Evolutionary conservation across 1,139 yeast genomes (phyloP), one percentile per base, ranked within the genome.

Genomic region (Waltiozyma solani): DNA sequence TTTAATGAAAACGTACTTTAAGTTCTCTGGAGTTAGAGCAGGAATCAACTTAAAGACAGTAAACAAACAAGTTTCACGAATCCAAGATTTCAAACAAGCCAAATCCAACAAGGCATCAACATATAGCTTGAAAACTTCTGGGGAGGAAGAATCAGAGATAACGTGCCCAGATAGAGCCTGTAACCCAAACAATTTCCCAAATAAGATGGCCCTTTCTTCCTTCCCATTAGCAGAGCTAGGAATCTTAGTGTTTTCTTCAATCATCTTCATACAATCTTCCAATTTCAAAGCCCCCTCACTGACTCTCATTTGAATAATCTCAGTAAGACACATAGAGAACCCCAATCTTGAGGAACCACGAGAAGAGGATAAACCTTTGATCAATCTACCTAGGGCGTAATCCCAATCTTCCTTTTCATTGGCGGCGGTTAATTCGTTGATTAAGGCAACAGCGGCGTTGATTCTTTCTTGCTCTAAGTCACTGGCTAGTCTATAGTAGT

Each of bases 271-370:
- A 17, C 49, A 37, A 9, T 42, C 38, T 7, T 57, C 50, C 7
- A 66, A 53, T n/a, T 71, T 58, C 38, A 73, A 64, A 4, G 42
- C 39, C 2, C 39, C 44, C n/a, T 53, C 45, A 4, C 57, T 49
- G 17, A 59, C 45, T 19, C 80, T 67, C 19, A 78, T 63, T 25
- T 63, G 60, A 20, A 76, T 55, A 2, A 86, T 66, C 57, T 91
- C 97, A 1, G 91, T 76, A 35, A 91, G 63, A 32, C 96, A 93
- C 72, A 86, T 75, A 3, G 95, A 84, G 52, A 82, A 89, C 2
- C 98, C 98, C 33, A 84, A 63, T 41, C 96, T 66, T 1, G 96
- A 94, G 36, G 87, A 71, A 34, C 84, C 95, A 53, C 93, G 73
- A 17, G 87, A 73, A 12, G 95, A 82, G 10, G 85, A 70, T 34